Conservation (phyloP, 352 stramenopile species). For the Phytophthora multivora region DNA sequence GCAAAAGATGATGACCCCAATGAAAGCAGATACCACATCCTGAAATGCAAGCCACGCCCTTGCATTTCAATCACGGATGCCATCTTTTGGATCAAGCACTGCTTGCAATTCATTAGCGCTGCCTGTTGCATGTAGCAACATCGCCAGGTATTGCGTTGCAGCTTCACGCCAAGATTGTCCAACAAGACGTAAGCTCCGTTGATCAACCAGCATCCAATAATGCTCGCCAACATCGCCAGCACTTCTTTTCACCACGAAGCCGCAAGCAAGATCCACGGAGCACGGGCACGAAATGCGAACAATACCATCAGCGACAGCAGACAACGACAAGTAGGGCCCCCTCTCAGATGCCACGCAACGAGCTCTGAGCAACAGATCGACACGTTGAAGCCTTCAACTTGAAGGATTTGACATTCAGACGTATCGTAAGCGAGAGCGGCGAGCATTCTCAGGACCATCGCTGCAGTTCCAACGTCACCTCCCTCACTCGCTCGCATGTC, state of each 20-base stretch:
- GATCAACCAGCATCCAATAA: neutral
- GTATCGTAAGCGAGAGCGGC: neutral
- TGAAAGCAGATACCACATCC: too few species aligned
- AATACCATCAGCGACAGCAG: neutral
- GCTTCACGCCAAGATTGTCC: too few species aligned
- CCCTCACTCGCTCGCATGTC: neutral
- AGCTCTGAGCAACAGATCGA: constrained; percentile 8
- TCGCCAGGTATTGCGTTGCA: too few species aligned
- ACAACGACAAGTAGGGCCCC: neutral
- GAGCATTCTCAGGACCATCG: neutral
- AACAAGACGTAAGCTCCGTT: too few species aligned
- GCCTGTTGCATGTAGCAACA: too few species aligned
- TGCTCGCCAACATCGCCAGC: neutral
- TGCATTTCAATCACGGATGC: too few species aligned
- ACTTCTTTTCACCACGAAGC: too few species aligned
- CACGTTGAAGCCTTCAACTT: constrained; percentile 2
- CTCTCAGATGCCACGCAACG: constrained; percentile 8
- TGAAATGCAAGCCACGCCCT: too few species aligned
- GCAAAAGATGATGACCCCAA: too few species aligned
- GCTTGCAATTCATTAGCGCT: too few species aligned
- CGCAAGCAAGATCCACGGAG: neutral
- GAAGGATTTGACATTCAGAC: constrained; percentile 4
- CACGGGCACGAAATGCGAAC: neutral
- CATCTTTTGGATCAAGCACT: too few species aligned
- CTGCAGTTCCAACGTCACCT: neutral